Percentiles rank a stretch among this genome's conserved stretches.
phyloP scores from a whole-genome alignment of 768 basidiomycete genomes.

The Pulveroboletus sp. region DNA sequence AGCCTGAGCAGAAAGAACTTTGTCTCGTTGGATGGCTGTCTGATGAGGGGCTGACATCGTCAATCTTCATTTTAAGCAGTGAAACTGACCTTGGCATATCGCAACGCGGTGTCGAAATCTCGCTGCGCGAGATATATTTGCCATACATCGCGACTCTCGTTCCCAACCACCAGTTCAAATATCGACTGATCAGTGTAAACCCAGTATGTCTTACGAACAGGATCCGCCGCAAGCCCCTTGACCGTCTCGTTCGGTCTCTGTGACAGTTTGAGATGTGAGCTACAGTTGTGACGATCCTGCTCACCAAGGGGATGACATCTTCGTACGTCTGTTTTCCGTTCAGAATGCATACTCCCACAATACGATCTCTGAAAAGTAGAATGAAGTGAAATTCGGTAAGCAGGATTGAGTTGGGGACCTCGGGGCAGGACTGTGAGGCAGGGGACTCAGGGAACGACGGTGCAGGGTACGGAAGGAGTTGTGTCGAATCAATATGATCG shows the following conservation, averaged over 20 bases:
- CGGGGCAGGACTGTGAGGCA: slow-evolving; percentile 19
- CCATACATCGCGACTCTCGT: slow-evolving; percentile 96
- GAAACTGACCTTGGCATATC: slow-evolving; percentile 69
- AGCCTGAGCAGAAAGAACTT: slow-evolving; percentile 79
- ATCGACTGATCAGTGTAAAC: slow-evolving; percentile 85
- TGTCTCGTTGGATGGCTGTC: slow-evolving; percentile 86
- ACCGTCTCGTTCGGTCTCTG: slow-evolving; percentile 76
- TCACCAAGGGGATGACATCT: slow-evolving; percentile 74
- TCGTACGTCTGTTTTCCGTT: slow-evolving; percentile 82
- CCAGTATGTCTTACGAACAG: slow-evolving; percentile 89
- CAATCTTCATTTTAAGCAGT: background rate
- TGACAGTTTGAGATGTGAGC: slow-evolving; percentile 3
- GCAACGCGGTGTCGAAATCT: slow-evolving; percentile 72
- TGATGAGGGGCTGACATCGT: slow-evolving; percentile 28
- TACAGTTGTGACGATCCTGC: slow-evolving; percentile 17
- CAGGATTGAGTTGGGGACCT: slow-evolving; percentile 68
- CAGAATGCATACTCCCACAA: slow-evolving; percentile 73
- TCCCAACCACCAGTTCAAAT: slow-evolving; percentile 78
- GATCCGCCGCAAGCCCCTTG: slow-evolving; percentile 75
- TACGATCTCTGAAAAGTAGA: slow-evolving; percentile 72
- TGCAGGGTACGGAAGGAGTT: slow-evolving; percentile 73
- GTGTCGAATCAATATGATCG: slow-evolving; percentile 70
- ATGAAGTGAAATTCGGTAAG: slow-evolving; percentile 93
- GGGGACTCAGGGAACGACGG: slow-evolving; percentile 26
- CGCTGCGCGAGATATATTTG: slow-evolving; percentile 77